Evolutionary conservation across 1,284 basidiomycete genomes (phyloP).

Genomic region (Cutaneotrichosporon sp.): DNA sequence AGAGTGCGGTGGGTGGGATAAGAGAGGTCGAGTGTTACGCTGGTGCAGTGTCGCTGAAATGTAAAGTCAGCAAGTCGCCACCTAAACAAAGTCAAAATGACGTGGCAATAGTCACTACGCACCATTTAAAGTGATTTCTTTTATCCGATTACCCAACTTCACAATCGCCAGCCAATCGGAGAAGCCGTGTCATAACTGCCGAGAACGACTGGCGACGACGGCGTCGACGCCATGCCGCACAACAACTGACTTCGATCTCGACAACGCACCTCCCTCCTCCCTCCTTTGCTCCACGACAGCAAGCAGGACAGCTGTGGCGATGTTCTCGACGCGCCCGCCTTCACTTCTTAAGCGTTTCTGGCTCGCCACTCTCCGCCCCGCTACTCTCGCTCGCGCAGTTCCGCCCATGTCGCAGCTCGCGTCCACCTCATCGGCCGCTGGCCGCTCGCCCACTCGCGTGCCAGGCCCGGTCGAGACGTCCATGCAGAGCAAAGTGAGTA

Average conservation of each 20-base stretch:
- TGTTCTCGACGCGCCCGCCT: slow-evolving; percentile 20
- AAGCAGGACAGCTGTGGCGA: background rate
- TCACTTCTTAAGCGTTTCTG: slow-evolving; percentile 23
- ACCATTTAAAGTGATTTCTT: background rate
- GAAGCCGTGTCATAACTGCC: no score
- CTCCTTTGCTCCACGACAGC: background rate
- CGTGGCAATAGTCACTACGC: background rate
- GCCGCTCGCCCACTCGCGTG: slow-evolving; percentile 26
- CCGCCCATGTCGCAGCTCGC: background rate
- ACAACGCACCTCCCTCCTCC: no score
- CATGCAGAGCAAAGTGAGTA: slow-evolving; percentile 43
- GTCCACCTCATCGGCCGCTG: slow-evolving; percentile 5
- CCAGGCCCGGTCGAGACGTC: slow-evolving; percentile 45
- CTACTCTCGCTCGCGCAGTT: background rate
- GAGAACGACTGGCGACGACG: no score
- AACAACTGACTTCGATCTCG: no score
- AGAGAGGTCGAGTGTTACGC: background rate
- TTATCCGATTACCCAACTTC: no score
- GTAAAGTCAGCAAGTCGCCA: slow-evolving; percentile 5
- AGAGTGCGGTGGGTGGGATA: background rate
- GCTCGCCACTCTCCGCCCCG: slow-evolving; percentile 20
- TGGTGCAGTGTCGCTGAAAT: background rate
- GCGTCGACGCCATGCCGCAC: no score
- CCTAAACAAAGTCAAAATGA: slow-evolving; percentile 2
- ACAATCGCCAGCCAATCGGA: no score